phyloP scores from a whole-genome alignment of 805 yeast genomes.

The Nakazawaea ishiwadae region DNA sequence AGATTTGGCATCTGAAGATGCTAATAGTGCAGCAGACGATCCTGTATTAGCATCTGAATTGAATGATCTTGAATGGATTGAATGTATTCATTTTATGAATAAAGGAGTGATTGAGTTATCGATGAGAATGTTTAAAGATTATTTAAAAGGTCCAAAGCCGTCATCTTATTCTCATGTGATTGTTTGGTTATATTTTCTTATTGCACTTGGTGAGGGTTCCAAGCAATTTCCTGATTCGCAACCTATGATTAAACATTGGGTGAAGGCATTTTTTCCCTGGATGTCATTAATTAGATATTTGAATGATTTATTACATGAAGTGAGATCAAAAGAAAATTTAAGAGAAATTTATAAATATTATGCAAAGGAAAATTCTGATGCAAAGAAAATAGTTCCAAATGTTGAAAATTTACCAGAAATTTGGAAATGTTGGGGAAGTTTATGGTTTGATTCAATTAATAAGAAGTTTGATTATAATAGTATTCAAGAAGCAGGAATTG shows the following conservation, averaged over 20 bases:
- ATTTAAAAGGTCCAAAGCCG: conserved; percentile 65
- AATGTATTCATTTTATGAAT: conserved; percentile 49
- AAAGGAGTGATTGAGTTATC: conserved; percentile 64
- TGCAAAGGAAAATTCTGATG: background rate
- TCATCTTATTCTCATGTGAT: conserved; percentile 69
- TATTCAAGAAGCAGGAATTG: conserved; percentile 51
- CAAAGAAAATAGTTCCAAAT: background rate
- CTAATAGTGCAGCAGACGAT: conserved; percentile 15
- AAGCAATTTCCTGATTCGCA: conserved; percentile 39
- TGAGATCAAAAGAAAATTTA: conserved; percentile 22
- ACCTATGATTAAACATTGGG: conserved; percentile 43
- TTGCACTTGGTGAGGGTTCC: conserved; percentile 56
- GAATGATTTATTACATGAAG: conserved; percentile 46
- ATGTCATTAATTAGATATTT: conserved; percentile 56
- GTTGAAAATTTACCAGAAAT: conserved; percentile 66
- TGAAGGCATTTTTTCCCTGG: conserved; percentile 65
- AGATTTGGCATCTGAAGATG: conserved; percentile 22
- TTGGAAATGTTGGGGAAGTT: conserved; percentile 82
- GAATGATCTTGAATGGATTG: conserved; percentile 47
- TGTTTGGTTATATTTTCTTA: conserved; percentile 72
- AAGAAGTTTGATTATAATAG: conserved; percentile 49
- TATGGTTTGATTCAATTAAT: conserved; percentile 66
- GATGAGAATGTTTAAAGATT: conserved; percentile 62
- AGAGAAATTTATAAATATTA: conserved; percentile 14
- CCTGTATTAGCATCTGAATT: conserved; percentile 25